phyloP scores from a whole-genome alignment of 768 basidiomycete species.

The Porphyrellus cyaneotinctus region DNA sequence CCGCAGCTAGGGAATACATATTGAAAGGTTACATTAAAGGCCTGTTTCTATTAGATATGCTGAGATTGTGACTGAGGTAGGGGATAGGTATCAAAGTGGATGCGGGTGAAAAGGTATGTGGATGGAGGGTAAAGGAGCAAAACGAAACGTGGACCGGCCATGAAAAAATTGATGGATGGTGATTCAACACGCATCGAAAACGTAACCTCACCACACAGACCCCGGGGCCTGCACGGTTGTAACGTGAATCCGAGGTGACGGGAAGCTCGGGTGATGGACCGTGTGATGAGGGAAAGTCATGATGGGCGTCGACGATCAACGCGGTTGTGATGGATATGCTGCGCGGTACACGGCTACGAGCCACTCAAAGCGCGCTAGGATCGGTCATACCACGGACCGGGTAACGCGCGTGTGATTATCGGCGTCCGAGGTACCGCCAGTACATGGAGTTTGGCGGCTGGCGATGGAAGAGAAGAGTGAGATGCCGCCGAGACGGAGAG shows the following conservation, averaged over 20 bases:
- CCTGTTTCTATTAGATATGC: constrained; percentile 27
- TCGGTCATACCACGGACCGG: constrained; percentile 5
- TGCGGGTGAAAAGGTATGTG: constrained; percentile 15
- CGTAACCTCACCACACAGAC: constrained; percentile 1
- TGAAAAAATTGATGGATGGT: constrained; percentile 4
- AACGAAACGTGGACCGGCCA: constrained; percentile 20
- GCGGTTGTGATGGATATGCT: background rate
- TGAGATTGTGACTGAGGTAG: constrained; percentile 15
- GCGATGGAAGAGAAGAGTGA: constrained; percentile 26
- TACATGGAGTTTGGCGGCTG: constrained; percentile 43
- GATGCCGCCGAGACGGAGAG: background rate
- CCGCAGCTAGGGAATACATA: constrained; percentile 25
- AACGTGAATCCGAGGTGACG: constrained; percentile 7
- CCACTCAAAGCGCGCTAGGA: constrained; percentile 2
- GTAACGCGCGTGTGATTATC: constrained; percentile 20
- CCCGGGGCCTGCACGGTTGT: constrained; percentile 2
- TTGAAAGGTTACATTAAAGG: constrained; percentile 21
- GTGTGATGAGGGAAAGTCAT: constrained; percentile 1
- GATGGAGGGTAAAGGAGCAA: background rate
- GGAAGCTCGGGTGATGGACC: constrained; percentile 1
- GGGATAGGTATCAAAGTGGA: constrained; percentile 22
- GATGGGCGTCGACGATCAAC: constrained; percentile 4
- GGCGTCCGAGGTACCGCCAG: constrained; percentile 48
- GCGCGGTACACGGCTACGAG: background rate
- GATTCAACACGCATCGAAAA: constrained; percentile 9